These are phyloP conservation scores for Boletellus ananas DNA, from an alignment of 768 basidiomycete genomes.

Conservation along the genomic window DNA sequence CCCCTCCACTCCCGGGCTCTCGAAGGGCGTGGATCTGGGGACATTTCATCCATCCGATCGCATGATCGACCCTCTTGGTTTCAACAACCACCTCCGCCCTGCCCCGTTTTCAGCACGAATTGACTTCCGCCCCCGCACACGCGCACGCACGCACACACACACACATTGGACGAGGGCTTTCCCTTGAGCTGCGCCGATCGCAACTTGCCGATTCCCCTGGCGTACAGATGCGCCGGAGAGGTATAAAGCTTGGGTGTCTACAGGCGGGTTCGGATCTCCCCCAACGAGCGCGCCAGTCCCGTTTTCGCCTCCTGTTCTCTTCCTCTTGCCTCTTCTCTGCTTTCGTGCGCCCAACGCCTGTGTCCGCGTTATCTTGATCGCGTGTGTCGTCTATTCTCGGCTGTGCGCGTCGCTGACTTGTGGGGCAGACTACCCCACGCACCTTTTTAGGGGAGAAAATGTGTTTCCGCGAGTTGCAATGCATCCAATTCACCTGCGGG, in stretches of 20 bases:
- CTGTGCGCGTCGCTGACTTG: constrained; percentile 9
- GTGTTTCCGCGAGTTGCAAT: constrained; percentile 43
- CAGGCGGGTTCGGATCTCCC: neutral
- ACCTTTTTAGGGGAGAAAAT: constrained; percentile 21
- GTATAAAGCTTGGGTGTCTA: constrained; percentile 22
- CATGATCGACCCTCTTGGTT: constrained; percentile 18
- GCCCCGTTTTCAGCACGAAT: constrained; percentile 1
- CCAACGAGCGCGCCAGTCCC: constrained; percentile 11
- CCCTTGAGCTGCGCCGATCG: constrained; percentile 6
- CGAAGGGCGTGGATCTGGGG: constrained; percentile 15
- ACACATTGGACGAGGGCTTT: constrained; percentile 12
- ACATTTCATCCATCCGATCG: constrained; percentile 16
- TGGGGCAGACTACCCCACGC: neutral
- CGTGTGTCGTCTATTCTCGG: constrained; percentile 10
- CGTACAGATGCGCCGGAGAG: constrained; percentile 1
- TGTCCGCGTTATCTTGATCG: constrained; percentile 10
- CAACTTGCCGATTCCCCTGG: constrained; percentile 2
- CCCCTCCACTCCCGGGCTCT: constrained; percentile 6
- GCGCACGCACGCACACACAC: neutral
- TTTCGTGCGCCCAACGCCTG: constrained; percentile 2
- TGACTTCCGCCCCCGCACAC: constrained; percentile 14
- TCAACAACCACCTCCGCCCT: neutral
- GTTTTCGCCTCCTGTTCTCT: neutral
- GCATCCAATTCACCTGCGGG: constrained; percentile 36
- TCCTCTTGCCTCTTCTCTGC: neutral